These are phyloP conservation scores for Pichia ethanolica DNA, from an alignment of 805 yeast species.

Conservation along the genomic window DNA sequence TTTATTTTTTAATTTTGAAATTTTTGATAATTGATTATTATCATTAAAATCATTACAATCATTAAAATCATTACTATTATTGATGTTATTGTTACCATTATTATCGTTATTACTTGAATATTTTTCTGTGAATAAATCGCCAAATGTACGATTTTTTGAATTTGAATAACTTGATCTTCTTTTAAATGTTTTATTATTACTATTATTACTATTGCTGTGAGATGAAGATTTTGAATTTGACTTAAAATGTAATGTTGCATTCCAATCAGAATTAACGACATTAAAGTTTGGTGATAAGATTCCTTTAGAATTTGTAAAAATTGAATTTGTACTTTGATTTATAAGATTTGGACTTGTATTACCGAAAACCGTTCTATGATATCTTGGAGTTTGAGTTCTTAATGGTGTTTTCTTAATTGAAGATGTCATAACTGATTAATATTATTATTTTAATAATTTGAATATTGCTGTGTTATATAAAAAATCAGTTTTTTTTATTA, in stretches of 20 bases:
- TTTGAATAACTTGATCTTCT: conserved; percentile 4
- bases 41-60: too few species aligned
- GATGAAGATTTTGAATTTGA: not conserved
- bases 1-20: not conserved
- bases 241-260: not conserved
- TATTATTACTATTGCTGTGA: conserved; percentile 9
- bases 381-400: conserved; percentile 6
- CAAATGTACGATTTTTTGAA: conserved; percentile 5
- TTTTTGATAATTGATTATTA: not conserved
- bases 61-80: not conserved
- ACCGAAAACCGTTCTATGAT: conserved; percentile 27
- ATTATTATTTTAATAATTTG: not conserved
- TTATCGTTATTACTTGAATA: not conserved
- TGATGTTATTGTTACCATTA: not conserved
- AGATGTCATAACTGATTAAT: not conserved
- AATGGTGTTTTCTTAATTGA: not conserved
- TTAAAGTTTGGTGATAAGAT: conserved; percentile 29
- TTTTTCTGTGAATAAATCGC: conserved; percentile 10
- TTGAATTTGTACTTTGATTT: conserved; percentile 22
- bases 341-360: conserved; percentile 24
- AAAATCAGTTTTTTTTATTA: too few species aligned
- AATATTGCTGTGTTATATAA: not conserved
- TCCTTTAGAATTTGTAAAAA: conserved; percentile 23
- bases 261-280: conserved; percentile 30
- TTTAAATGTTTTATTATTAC: conserved; percentile 1